phyloP scores from a whole-genome alignment of 169 alveolate species.

The Plasmodium sp. region DNA sequence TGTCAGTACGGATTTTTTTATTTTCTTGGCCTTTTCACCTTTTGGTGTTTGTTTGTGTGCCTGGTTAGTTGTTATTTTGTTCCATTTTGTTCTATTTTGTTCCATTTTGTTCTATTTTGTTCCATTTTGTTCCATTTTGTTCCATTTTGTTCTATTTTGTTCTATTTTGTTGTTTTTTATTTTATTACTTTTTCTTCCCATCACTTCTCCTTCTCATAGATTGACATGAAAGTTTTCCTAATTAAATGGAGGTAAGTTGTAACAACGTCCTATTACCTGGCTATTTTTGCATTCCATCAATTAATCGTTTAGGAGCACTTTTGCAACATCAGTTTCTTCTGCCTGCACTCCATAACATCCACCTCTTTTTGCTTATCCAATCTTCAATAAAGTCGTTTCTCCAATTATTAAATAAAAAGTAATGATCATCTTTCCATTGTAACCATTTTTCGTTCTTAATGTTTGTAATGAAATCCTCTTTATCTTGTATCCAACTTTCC shows the following conservation, averaged over 20 bases:
- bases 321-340: not conserved
- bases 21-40: not conserved
- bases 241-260: not conserved
- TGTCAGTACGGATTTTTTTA: not conserved
- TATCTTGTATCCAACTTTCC: conserved; percentile 16
- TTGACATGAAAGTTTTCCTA: not conserved
- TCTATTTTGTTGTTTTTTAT: not conserved
- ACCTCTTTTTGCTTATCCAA: not conserved
- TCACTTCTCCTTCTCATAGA: not conserved
- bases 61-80: not conserved
- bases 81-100: not conserved
- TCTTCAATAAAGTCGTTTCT: not conserved
- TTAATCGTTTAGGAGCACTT: not conserved
- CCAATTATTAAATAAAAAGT: not conserved
- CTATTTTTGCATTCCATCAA: not conserved
- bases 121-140: not conserved
- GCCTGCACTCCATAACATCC: not conserved
- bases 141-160: not conserved
- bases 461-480: not conserved
- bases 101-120: not conserved
- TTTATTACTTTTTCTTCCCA: not conserved
- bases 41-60: not conserved
- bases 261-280: not conserved
- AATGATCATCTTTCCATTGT: not conserved
- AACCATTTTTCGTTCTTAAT: not conserved